phyloP scores from a whole-genome alignment of 108 stramenopile genomes.

The Skeletonema grethae region DNA sequence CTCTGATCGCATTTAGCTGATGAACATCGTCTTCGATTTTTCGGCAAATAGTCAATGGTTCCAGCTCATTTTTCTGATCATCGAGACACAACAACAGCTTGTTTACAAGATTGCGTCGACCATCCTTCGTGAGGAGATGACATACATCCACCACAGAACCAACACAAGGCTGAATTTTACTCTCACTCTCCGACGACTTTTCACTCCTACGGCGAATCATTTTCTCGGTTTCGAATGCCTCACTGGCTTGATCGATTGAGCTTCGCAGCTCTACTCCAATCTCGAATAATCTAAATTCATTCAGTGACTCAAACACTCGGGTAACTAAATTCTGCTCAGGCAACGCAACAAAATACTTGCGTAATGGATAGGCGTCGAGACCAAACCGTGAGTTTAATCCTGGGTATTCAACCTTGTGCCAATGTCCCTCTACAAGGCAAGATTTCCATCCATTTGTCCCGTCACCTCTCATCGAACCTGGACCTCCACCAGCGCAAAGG shows the following conservation, averaged over 20 bases:
- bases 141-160: slow-evolving; percentile 9
- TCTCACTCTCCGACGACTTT: background rate
- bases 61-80: slow-evolving; percentile 13
- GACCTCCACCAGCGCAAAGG: slow-evolving; percentile 73
- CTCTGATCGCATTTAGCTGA: slow-evolving; percentile 12
- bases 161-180: background rate
- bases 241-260: slow-evolving; percentile 26
- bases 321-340: background rate
- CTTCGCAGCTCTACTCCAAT: slow-evolving; percentile 44
- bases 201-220: slow-evolving; percentile 19
- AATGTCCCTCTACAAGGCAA: slow-evolving; percentile 34
- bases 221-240: slow-evolving; percentile 32
- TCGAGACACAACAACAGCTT: slow-evolving; percentile 16
- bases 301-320: slow-evolving; percentile 16
- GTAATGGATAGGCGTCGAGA: slow-evolving; percentile 42
- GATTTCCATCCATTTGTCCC: slow-evolving; percentile 77
- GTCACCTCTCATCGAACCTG: slow-evolving; percentile 79
- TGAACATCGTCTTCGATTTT: slow-evolving; percentile 25
- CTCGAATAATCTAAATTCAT: slow-evolving; percentile 35
- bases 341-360: slow-evolving; percentile 14
- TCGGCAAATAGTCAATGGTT: background rate
- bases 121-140: slow-evolving; percentile 22
- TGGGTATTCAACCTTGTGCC: slow-evolving; percentile 68
- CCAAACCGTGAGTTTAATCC: slow-evolving; percentile 70
- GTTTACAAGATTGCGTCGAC: slow-evolving; percentile 23